Evolutionary conservation across 164 flowering plant genomes (phyloP).

Genomic region (Pachysandra terminalis): DNA sequence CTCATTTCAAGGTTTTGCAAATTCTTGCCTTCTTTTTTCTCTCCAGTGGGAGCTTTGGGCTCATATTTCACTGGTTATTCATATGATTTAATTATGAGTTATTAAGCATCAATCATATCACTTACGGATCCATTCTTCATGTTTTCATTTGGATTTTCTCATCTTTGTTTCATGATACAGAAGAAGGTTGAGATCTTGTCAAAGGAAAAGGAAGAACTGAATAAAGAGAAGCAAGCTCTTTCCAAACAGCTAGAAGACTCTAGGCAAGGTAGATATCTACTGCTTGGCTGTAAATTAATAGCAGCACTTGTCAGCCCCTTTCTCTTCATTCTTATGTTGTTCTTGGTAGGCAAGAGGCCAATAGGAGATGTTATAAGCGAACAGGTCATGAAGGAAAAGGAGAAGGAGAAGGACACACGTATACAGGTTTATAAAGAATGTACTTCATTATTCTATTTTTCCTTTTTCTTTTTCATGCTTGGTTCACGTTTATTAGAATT

Average conservation of each 20-base stretch:
- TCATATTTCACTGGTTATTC: not conserved
- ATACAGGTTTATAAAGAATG: conserved; percentile 47
- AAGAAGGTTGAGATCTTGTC: conserved; percentile 36
- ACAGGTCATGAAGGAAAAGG: conserved; percentile 62
- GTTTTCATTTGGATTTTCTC: not conserved
- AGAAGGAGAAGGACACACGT: conserved; percentile 66
- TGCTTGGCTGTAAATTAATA: not conserved
- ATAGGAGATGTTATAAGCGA: conserved; percentile 48
- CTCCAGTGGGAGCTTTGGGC: not conserved
- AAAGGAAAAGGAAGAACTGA: conserved; percentile 68
- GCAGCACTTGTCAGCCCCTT: not conserved
- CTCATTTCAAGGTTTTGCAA: conserved; percentile 39
- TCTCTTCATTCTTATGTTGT: not conserved
- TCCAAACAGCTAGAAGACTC: conserved; percentile 67
- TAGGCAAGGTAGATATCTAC: conserved; percentile 40
- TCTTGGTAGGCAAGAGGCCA: conserved; percentile 41
- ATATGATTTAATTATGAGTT: not conserved
- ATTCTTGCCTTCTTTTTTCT: not conserved
- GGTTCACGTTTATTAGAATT: not conserved
- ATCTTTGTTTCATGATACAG: conserved; percentile 27
- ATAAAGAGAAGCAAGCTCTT: conserved; percentile 57
- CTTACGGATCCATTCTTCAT: not conserved
- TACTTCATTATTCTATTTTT: not conserved
- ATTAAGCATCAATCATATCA: too few species aligned
- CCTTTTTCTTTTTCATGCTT: not conserved